Percentiles rank a stretch among this genome's conserved stretches.
phyloP scores from a whole-genome alignment of 179 eudicot genomes.

The Spergularia azorica region DNA sequence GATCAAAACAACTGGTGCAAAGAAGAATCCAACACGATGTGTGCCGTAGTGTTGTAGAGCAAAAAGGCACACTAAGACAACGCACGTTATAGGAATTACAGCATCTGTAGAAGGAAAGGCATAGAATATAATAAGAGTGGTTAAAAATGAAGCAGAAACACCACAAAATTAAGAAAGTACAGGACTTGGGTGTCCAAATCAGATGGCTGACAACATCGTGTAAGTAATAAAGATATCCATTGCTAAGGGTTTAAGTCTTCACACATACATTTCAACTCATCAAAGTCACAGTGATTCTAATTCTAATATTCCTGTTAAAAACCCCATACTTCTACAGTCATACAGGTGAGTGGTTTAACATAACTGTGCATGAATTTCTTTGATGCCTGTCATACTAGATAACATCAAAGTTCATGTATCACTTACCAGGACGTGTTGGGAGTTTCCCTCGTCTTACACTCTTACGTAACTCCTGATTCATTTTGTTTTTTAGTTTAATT shows the following conservation, averaged over 20 bases:
- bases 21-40: constrained; percentile 69
- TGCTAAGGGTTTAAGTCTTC: neutral
- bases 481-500: neutral
- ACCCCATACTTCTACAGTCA: no score
- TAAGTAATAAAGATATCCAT: neutral
- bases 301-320: neutral
- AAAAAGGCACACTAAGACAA: constrained; percentile 75
- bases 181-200: neutral
- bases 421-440: neutral
- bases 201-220: neutral
- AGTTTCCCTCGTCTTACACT: no score
- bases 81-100: constrained; percentile 85
- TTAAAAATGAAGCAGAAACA: constrained; percentile 1
- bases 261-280: neutral
- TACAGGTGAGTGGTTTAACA: neutral
- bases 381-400: neutral
- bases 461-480: neutral
- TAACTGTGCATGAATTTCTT: neutral
- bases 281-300: neutral
- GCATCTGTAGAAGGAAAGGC: constrained; percentile 61
- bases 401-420: neutral
- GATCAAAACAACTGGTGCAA: constrained; percentile 71
- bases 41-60: constrained; percentile 92
- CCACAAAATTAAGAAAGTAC: neutral
- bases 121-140: neutral